Evolutionary conservation across 2,329 filamentous ascomycete genomes (phyloP), one percentile per base, ranked within the genome.

Genomic region (Magnaporthiopsis rhizophila): DNA sequence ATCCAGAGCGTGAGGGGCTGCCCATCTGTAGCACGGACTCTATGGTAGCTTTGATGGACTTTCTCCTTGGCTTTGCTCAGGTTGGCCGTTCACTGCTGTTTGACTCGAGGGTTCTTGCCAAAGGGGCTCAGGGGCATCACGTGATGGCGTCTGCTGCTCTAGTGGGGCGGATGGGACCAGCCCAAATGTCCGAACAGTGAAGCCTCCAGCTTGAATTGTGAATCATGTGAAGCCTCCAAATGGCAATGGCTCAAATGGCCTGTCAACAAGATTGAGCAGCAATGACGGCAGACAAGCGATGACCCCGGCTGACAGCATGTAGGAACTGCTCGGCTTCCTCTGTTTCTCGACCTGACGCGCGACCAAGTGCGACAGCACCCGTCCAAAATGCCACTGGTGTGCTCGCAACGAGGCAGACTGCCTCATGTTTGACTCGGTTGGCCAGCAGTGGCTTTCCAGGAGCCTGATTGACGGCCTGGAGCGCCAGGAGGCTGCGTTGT

Each of bases 311-410:
- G 58, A 65, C 66, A 28, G 66, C 66, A n/a, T 68, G 66, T 34
- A 64, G 63, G 13, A 61, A 58, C 15, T 68, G 66, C 56, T 60
- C 58, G 5, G 15, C 36, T 13, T 13, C 5, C 36, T 15, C 5
- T 38, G 9, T 38, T 38, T 38, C 36, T 45, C 28, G 2, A 4
- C 12, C 59, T 36, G 18, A 57, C 34, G 3, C 15, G 11, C 15
- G 8, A 63, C 45, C 45, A 53, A 70, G 66, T 75, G 73, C 58
- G 73, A 75, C 62, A 72, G 70, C 63, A 65, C 62, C 34, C 66
- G 72, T 11, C 74, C 74, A 2, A 71, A 68, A 66, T 74, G 74
- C 62, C 66, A 66, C 15, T 65, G 68, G 13, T 75, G 72, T 61
- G 64, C 67, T 15, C 72, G 68, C 32, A 69, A 66, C 38, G 68